Evolutionary conservation across 2,329 filamentous ascomycete species (phyloP).

Genomic region (Diaporthe destruens): DNA sequence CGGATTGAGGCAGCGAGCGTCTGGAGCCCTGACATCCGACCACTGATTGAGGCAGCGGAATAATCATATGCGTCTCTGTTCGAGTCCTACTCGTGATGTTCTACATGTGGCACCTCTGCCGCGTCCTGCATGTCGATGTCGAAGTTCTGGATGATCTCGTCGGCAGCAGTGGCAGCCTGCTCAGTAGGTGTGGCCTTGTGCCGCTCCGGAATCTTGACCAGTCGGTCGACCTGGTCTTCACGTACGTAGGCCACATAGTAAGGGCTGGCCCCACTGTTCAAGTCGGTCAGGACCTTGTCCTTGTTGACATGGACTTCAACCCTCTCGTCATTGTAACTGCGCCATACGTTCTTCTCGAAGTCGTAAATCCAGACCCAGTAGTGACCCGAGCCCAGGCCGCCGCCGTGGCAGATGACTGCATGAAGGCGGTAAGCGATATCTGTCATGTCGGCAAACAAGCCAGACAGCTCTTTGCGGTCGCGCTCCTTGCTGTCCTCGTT

Average conservation of each 20-base stretch:
- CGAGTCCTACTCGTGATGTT: conserved; percentile 37
- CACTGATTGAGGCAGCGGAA: not conserved
- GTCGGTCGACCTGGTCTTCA: conserved; percentile 45
- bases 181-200: not conserved
- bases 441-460: conserved; percentile 73
- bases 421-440: conserved; percentile 84
- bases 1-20: not conserved
- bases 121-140: conserved; percentile 34
- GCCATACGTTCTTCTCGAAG: conserved; percentile 84
- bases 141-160: conserved; percentile 7
- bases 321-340: conserved; percentile 91
- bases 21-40: not conserved
- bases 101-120: conserved; percentile 33
- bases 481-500: conserved; percentile 27
- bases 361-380: conserved; percentile 98
- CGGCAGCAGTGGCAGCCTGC: conserved; percentile 6
- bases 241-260: conserved; percentile 54
- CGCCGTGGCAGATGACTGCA: conserved; percentile 92
- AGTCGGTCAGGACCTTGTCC: conserved; percentile 75
- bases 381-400: conserved; percentile 80
- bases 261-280: conserved; percentile 79
- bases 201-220: conserved; percentile 44
- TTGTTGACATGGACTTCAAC: conserved; percentile 78
- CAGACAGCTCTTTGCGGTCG: conserved; percentile 50
- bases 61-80: conserved; percentile 1